Conservation (phyloP, 2,329 filamentous ascomycete genomes). For the Aspergillus calidoustus region DNA sequence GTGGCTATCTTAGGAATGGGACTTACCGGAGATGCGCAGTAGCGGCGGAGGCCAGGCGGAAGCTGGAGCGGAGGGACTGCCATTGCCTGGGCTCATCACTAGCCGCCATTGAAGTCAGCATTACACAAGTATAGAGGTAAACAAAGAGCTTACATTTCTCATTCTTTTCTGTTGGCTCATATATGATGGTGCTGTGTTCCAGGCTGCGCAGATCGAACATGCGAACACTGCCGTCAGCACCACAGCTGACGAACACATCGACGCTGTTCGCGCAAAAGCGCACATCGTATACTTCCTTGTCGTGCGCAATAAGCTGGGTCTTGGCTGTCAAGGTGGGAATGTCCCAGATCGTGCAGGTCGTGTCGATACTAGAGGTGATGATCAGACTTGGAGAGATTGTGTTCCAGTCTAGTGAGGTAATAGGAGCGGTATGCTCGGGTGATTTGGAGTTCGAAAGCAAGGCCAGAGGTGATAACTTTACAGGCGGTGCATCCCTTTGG, state of each 20-base stretch:
- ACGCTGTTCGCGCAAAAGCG: slow-evolving; percentile 97
- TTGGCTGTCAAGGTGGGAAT: slow-evolving; percentile 97
- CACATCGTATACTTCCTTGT: slow-evolving; percentile 98
- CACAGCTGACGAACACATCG: slow-evolving; percentile 98
- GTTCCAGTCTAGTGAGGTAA: slow-evolving; percentile 98
- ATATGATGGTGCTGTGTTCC: slow-evolving; percentile 98
- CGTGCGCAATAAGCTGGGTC: slow-evolving; percentile 96
- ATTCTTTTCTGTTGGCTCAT: slow-evolving; percentile 91
- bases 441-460: slow-evolving; percentile 97
- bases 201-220: slow-evolving; percentile 98
- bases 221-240: slow-evolving; percentile 93
- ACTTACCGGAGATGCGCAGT: slow-evolving; percentile 48
- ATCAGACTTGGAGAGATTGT: slow-evolving; percentile 95
- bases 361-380: slow-evolving; percentile 98
- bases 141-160: slow-evolving; percentile 59
- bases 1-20: background rate
- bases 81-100: slow-evolving; percentile 56
- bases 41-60: slow-evolving; percentile 62
- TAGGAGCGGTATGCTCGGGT: slow-evolving; percentile 93
- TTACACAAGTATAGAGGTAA: background rate
- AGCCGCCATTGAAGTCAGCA: slow-evolving; percentile 8
- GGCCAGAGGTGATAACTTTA: slow-evolving; percentile 89
- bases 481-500: slow-evolving; percentile 64
- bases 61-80: slow-evolving; percentile 76
- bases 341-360: slow-evolving; percentile 99